A percentile compares a stretch with the other conserved stretches of the same genome.
phyloP scores from a whole-genome alignment of 192 early-diverging fungal genomes.

The Entomortierella chlamydospora region DNA sequence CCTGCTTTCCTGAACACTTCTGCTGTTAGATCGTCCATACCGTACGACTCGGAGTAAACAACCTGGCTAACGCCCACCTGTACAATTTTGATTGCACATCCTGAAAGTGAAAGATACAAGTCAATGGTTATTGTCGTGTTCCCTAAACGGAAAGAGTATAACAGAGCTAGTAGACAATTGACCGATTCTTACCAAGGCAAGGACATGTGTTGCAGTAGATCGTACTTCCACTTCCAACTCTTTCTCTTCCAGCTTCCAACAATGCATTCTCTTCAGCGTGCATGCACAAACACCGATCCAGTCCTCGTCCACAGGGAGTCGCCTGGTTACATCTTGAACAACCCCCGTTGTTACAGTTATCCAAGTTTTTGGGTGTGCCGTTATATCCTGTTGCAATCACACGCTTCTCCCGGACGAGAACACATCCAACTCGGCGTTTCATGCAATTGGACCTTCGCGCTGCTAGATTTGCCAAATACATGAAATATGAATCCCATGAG shows the following conservation, averaged over 20 bases:
- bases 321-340: conserved; percentile 94
- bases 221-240: conserved; percentile 79
- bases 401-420: conserved; percentile 86
- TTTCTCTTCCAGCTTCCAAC: conserved; percentile 94
- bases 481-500: conserved; percentile 98
- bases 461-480: conserved; percentile 92
- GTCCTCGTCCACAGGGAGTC: conserved; percentile 75
- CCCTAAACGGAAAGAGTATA: too few species aligned
- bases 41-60: conserved; percentile 92
- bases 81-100: conserved; percentile 97
- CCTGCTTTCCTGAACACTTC: conserved; percentile 87
- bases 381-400: conserved; percentile 99
- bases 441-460: conserved; percentile 95
- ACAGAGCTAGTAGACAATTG: too few species aligned
- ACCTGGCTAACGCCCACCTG: conserved; percentile 94
- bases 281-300: conserved; percentile 95
- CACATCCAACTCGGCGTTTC: conserved; percentile 97
- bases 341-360: conserved; percentile 96
- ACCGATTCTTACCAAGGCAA: conserved; percentile 65
- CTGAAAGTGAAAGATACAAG: conserved; percentile 46
- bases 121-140: too few species aligned
- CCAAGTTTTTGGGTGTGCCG: conserved; percentile 91
- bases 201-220: conserved; percentile 97
- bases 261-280: conserved; percentile 99
- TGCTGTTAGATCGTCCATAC: conserved; percentile 91